Evolutionary conservation across 2,329 filamentous ascomycete species (phyloP).

Genomic region (Pseudocercospora ulei): DNA sequence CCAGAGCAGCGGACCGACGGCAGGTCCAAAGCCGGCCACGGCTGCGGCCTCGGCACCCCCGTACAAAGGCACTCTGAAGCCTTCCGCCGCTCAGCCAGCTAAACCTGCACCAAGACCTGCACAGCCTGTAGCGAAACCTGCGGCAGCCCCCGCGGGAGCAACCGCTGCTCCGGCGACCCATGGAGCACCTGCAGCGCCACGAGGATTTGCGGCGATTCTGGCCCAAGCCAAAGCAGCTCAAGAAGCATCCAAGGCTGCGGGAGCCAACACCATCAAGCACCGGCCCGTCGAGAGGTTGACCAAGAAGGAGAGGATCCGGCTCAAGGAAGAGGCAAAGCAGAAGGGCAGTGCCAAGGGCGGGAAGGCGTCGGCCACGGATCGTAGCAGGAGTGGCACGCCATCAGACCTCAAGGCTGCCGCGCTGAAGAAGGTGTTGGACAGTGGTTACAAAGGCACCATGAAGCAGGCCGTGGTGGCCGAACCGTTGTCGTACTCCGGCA

Average conservation of each 20-base stretch:
- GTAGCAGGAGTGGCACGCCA: conserved; percentile 28
- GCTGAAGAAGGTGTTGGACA: conserved; percentile 30
- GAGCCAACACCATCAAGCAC: conserved; percentile 62
- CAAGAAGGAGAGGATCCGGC: conserved; percentile 45
- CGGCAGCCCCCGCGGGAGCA: conserved; percentile 11
- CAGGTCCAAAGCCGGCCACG: conserved; percentile 23
- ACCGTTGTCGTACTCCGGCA: conserved; percentile 38
- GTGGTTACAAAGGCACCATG: conserved; percentile 40
- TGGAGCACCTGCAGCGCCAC: conserved; percentile 44
- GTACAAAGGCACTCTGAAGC: conserved; percentile 19
- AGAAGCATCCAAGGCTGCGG: conserved; percentile 47
- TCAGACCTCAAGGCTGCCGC: conserved; percentile 18
- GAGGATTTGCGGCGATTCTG: conserved; percentile 65
- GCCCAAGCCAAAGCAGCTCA: conserved; percentile 60
- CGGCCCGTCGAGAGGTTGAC: conserved; percentile 59
- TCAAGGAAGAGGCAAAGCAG: conserved; percentile 37
- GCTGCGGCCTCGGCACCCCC: conserved; percentile 14
- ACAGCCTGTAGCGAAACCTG: conserved; percentile 13
- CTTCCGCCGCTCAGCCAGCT: conserved; percentile 15
- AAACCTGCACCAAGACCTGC: conserved; percentile 11
- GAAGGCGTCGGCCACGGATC: conserved; percentile 23
- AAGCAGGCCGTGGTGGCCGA: conserved; percentile 22
- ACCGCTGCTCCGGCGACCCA: conserved; percentile 5
- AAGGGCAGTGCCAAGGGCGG: conserved; percentile 35
- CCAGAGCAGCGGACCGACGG: conserved; percentile 8